Percentiles rank a stretch among this genome's conserved stretches.
Evolutionary conservation across 306 rosid species (phyloP).

Genomic region (Sesbania bispinosa): DNA sequence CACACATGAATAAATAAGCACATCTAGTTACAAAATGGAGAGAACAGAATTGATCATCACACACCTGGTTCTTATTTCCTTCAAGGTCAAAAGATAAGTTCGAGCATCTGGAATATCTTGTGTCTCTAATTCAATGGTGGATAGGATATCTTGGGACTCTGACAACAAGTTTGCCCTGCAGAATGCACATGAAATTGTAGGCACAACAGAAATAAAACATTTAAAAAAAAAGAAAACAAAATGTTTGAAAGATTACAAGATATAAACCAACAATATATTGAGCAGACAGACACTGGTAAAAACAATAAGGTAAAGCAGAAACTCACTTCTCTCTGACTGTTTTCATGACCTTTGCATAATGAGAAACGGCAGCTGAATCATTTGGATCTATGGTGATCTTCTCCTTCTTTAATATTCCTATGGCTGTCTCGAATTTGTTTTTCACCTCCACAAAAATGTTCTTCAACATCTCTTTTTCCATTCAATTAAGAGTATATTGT

Average conservation of each 20-base stretch:
- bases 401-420: conserved; percentile 70
- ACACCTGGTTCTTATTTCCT: conserved; percentile 77
- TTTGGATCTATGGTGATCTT: conserved; percentile 91
- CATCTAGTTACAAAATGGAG: conserved; percentile 14
- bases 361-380: conserved; percentile 85
- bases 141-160: conserved; percentile 58
- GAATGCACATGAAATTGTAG: conserved; percentile 17
- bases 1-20: neutral
- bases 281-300: neutral
- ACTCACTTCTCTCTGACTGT: conserved; percentile 79
- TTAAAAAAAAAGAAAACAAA: neutral
- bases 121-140: conserved; percentile 57
- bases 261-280: neutral
- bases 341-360: conserved; percentile 84
- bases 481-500: conserved; percentile 26
- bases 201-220: neutral
- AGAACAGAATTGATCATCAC: conserved; percentile 24
- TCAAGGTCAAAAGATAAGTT: conserved; percentile 75
- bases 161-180: conserved; percentile 73
- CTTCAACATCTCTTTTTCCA: conserved; percentile 77
- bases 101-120: conserved; percentile 83
- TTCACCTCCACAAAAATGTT: conserved; percentile 73
- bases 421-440: conserved; percentile 74
- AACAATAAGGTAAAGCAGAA: conserved; percentile 22
- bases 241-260: neutral